phyloP scores from a whole-genome alignment of 1,284 basidiomycete species.

The Tranzscheliella williamsii region DNA sequence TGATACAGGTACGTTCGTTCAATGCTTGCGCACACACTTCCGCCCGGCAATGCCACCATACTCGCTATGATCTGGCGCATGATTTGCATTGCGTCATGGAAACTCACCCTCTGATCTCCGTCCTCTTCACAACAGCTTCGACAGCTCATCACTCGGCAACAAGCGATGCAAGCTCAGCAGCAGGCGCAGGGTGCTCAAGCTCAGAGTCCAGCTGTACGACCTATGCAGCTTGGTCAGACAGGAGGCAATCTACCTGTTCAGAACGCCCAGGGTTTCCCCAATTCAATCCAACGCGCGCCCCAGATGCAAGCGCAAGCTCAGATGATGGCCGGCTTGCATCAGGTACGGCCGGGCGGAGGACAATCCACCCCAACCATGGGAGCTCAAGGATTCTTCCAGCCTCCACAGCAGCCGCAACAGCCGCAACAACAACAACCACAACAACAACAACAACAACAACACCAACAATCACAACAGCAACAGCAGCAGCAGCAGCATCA shows the following conservation, averaged over 20 bases:
- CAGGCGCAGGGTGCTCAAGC: constrained; percentile 29
- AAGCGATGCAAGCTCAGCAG: constrained; percentile 46
- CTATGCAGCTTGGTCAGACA: constrained; percentile 38
- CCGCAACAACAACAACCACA: constrained; percentile 8
- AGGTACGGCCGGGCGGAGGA: constrained; percentile 18
- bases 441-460: constrained; percentile 6
- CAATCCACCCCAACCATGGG: constrained; percentile 29
- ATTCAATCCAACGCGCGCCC: constrained; percentile 37
- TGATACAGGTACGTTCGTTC: constrained; percentile 29
- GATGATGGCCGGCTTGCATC: constrained; percentile 42
- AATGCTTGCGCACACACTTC: no score
- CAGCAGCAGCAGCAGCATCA: constrained; percentile 7
- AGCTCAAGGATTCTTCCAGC: constrained; percentile 22
- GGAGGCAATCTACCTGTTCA: constrained; percentile 12
- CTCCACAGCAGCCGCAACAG: constrained; percentile 10
- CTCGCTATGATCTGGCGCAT: no score
- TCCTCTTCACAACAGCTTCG: constrained; percentile 15
- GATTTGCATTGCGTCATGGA: no score
- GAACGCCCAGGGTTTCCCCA: constrained; percentile 37
- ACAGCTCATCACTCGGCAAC: constrained; percentile 38
- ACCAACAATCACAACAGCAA: constrained; percentile 8
- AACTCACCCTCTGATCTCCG: background rate
- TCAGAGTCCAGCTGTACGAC: constrained; percentile 25
- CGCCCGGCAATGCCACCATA: no score
- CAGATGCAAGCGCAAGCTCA: constrained; percentile 44